Conservation (phyloP, 2,329 filamentous ascomycete species). For the Stagonosporopsis tanaceti region DNA sequence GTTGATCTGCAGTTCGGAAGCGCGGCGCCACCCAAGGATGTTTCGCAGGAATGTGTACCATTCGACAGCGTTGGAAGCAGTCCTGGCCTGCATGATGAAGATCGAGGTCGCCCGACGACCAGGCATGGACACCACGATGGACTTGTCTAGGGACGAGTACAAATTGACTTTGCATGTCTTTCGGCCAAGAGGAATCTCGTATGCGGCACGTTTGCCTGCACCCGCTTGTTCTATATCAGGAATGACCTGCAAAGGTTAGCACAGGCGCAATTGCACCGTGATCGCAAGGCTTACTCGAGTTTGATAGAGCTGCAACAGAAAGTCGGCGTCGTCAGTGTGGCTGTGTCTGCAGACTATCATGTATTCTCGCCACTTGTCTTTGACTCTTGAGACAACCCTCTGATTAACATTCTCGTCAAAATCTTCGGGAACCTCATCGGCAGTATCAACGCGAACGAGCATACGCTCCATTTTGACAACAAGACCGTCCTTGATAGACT, state of each 20-base stretch:
- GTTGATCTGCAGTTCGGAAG: conserved; percentile 65
- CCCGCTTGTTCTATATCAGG: conserved; percentile 63
- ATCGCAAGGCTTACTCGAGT: conserved; percentile 55
- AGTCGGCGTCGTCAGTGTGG: conserved; percentile 62
- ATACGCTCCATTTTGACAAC: conserved; percentile 74
- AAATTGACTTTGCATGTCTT: conserved; percentile 66
- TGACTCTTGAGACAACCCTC: conserved; percentile 63
- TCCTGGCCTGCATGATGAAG: conserved; percentile 67
- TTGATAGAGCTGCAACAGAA: conserved; percentile 67
- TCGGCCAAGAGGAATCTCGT: conserved; percentile 64
- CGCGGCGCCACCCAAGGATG: conserved; percentile 65
- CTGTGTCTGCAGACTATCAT: conserved; percentile 68
- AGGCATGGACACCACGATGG: conserved; percentile 68
- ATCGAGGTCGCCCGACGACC: conserved; percentile 64
- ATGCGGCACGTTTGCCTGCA: conserved; percentile 62
- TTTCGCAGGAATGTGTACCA: conserved; percentile 73
- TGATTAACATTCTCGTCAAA: conserved; percentile 71
- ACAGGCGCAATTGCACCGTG: not conserved
- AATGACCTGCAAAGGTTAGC: conserved; percentile 56
- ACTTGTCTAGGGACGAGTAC: conserved; percentile 73
- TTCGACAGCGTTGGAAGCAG: conserved; percentile 68
- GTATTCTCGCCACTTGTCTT: conserved; percentile 73
- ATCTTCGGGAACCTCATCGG: conserved; percentile 63
- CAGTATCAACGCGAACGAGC: conserved; percentile 68
- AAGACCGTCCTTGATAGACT: conserved; percentile 62